Conservation (phyloP, 78 protist species). For the Dictyostelium intermedium region DNA sequence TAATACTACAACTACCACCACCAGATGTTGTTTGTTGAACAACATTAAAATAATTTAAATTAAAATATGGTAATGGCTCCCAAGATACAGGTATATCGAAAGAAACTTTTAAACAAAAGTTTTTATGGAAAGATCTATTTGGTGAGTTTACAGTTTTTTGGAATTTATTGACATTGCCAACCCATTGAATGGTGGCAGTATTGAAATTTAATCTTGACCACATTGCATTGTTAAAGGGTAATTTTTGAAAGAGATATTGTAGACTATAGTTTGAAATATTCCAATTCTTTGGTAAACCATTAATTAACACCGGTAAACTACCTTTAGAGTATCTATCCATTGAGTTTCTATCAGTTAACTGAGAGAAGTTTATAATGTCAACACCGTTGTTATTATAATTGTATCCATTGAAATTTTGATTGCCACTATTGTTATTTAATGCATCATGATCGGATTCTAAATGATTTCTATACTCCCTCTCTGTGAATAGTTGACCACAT, state of each 20-base stretch:
- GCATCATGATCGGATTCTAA: not conserved
- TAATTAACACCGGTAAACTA: not conserved
- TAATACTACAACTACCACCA: not conserved
- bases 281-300: slow-evolving; percentile 59
- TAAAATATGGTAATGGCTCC: slow-evolving; percentile 41
- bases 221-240: slow-evolving; percentile 6
- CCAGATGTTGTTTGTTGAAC: not conserved
- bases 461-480: not conserved
- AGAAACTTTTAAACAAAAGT: not conserved
- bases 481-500: not conserved
- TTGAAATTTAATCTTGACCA: slow-evolving; percentile 5
- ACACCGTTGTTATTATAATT: slow-evolving; percentile 17
- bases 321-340: slow-evolving; percentile 11
- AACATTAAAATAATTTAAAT: slow-evolving; percentile 23
- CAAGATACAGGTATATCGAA: slow-evolving; percentile 18
- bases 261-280: not conserved
- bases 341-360: slow-evolving; percentile 2
- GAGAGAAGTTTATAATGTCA: not conserved
- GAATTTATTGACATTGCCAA: slow-evolving; percentile 32
- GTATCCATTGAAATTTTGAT: not conserved
- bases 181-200: not conserved
- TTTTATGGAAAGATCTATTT: not conserved
- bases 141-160: not conserved
- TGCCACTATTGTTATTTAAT: not conserved
- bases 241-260: slow-evolving; percentile 18